Percentiles rank a stretch among this genome's conserved stretches.
Evolutionary conservation across 2,329 filamentous ascomycete genomes (phyloP).

Genomic region (Pyrenophora teres): DNA sequence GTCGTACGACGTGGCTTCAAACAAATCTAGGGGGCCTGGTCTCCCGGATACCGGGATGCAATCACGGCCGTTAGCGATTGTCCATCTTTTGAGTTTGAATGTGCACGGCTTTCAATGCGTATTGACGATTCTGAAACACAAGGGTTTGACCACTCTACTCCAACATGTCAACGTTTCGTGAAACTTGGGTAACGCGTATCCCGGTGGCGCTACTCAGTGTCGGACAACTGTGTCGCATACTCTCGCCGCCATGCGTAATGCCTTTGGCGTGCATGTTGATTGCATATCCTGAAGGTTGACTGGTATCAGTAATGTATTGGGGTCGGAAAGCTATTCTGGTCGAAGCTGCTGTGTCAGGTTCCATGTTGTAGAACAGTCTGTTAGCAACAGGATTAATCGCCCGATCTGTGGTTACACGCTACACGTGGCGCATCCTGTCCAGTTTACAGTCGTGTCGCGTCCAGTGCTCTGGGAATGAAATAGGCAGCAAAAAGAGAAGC

Average conservation of each 20-base stretch:
- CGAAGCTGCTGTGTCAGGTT: constrained; percentile 16
- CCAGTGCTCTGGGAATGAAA: constrained; percentile 25
- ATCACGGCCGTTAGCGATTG: constrained; percentile 5
- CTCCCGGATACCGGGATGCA: not conserved
- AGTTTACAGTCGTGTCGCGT: constrained; percentile 20
- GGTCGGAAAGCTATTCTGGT: not conserved
- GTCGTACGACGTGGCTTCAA: constrained; percentile 7
- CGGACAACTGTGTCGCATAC: constrained; percentile 14
- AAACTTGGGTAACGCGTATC: constrained; percentile 18
- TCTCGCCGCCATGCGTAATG: not conserved
- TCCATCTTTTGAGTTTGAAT: constrained; percentile 4
- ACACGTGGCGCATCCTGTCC: constrained; percentile 19
- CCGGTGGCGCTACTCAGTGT: constrained; percentile 16
- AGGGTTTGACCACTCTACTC: constrained; percentile 25
- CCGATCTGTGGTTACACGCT: constrained; percentile 18
- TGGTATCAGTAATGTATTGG: constrained; percentile 1
- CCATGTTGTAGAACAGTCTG: constrained; percentile 20
- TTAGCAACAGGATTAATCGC: constrained; percentile 12
- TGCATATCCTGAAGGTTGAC: constrained; percentile 2
- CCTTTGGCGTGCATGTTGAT: not conserved
- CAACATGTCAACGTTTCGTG: constrained; percentile 31
- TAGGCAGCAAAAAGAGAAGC: constrained; percentile 15
- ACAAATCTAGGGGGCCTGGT: constrained; percentile 5
- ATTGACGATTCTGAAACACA: constrained; percentile 21
- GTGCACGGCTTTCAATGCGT: constrained; percentile 13